phyloP scores from a whole-genome alignment of 2,329 filamentous ascomycete genomes.

The Boeremia exigua region DNA sequence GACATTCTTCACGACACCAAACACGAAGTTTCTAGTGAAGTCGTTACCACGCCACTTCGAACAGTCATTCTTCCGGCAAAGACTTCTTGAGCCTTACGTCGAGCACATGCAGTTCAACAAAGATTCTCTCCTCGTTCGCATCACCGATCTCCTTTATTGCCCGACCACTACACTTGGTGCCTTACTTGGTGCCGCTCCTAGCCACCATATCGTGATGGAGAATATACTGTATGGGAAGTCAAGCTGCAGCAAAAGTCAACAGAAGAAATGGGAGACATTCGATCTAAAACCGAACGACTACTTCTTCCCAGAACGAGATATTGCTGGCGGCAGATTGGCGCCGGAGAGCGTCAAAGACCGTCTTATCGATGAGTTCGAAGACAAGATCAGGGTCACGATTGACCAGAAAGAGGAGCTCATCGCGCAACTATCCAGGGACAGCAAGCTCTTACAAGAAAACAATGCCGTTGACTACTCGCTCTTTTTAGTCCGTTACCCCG shows the following conservation, averaged over 20 bases:
- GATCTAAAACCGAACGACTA: slow-evolving; percentile 77
- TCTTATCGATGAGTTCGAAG: slow-evolving; percentile 71
- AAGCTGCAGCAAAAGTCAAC: slow-evolving; percentile 47
- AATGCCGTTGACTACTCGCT: slow-evolving; percentile 79
- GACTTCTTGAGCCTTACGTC: slow-evolving; percentile 69
- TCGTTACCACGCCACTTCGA: slow-evolving; percentile 73
- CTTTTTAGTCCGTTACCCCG: slow-evolving; percentile 68
- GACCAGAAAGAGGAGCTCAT: slow-evolving; percentile 64
- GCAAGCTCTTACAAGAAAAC: slow-evolving; percentile 64
- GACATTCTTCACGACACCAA: slow-evolving; percentile 73
- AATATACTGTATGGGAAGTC: slow-evolving; percentile 70
- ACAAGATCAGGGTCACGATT: slow-evolving; percentile 65
- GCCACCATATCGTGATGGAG: slow-evolving; percentile 80
- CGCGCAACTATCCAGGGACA: slow-evolving; percentile 65
- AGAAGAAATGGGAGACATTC: slow-evolving; percentile 70
- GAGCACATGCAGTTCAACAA: slow-evolving; percentile 67
- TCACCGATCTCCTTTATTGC: slow-evolving; percentile 71
- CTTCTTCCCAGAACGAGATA: slow-evolving; percentile 77
- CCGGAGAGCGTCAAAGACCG: slow-evolving; percentile 69
- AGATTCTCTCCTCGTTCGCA: slow-evolving; percentile 70
- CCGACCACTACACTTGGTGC: slow-evolving; percentile 64
- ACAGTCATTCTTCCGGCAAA: slow-evolving; percentile 71
- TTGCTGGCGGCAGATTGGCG: slow-evolving; percentile 68
- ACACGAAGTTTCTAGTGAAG: slow-evolving; percentile 74
- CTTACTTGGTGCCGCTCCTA: slow-evolving; percentile 65